Base-by-base conservation (phyloP, 140 eudicot genomes). In the Stevia rebaudiana region DNA sequence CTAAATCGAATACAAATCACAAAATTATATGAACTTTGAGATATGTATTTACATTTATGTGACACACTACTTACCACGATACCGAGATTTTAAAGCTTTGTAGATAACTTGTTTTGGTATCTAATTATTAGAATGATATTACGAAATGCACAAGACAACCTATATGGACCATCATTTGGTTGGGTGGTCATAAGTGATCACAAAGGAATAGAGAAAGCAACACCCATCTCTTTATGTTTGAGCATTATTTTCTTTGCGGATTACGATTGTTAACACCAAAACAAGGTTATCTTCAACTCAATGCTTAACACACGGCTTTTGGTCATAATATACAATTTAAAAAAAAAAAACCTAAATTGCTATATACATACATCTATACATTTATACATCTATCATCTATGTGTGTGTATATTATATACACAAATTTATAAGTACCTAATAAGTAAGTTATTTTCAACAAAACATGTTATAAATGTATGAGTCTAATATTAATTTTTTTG, bases 161-260 rank as follows among this genome's bases (percentile, higher is more conserved):
- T 59, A 61, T 71, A 49, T 48, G 81, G 74, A 71, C 78, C 81
- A 70, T 76, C 77, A 76, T 77, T 65, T 77, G 64, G 74, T 77
- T 77, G 78, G 81, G 59, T 71, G 78, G 77, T 57, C 76, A 76
- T 65, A 58, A 77, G 74, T 71, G 74, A 74, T 58, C 50, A 41
- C 70, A 51, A 74, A 74, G 70, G 70, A 77, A 71, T 59, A 71
- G 66, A 61, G 52, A 75, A 69, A 61, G 75, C 75, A 67, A 74
- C 51, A 21, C 69, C 68, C 71, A 68, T 41, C 51, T 68, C 42
- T 60, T 68, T 59, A 25, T 75, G 63, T 59, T 58, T 61, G 49
- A 75, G 25, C 69, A 71, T 53, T 75, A 46, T 48, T 70, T 66
- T 56, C 35, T 46, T 60, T 53, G 35, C 42, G 69, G 68, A 35